These are phyloP conservation scores for Acanthamoeba castellanii DNA, from an alignment of 208 protist species.

Conservation along the genomic window DNA sequence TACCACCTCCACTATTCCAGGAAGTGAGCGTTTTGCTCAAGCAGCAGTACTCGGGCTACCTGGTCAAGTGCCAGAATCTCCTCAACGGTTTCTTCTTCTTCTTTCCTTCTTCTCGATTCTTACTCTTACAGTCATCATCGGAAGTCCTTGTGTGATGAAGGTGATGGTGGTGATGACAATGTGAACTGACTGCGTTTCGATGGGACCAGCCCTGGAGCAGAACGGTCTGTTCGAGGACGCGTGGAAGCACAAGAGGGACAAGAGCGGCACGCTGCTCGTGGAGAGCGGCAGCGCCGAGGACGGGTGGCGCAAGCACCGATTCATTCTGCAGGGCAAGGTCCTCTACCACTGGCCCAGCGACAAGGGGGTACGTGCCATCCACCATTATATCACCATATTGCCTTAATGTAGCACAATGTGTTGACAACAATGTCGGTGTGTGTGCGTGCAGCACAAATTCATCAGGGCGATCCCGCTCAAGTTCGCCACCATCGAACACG, in stretches of 20 bases:
- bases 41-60: background rate
- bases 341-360: slow-evolving; percentile 46
- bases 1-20: no score
- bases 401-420: no score
- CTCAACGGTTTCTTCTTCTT: background rate
- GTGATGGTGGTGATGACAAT: no score
- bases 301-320: slow-evolving; percentile 25
- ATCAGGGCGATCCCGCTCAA: background rate
- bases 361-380: background rate
- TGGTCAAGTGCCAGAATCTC: background rate
- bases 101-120: background rate
- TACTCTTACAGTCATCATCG: background rate
- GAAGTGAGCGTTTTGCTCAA: background rate
- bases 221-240: slow-evolving; percentile 30
- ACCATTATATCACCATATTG: background rate
- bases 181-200: background rate
- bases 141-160: no score
- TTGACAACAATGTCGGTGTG: no score
- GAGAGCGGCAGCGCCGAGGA: slow-evolving; percentile 1
- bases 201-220: background rate
- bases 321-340: background rate
- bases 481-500: slow-evolving; percentile 28
- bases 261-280: background rate
- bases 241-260: background rate
- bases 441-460: background rate